Base-by-base conservation (phyloP, 202 grass and related monocot species). In the Zizania palustris region DNA sequence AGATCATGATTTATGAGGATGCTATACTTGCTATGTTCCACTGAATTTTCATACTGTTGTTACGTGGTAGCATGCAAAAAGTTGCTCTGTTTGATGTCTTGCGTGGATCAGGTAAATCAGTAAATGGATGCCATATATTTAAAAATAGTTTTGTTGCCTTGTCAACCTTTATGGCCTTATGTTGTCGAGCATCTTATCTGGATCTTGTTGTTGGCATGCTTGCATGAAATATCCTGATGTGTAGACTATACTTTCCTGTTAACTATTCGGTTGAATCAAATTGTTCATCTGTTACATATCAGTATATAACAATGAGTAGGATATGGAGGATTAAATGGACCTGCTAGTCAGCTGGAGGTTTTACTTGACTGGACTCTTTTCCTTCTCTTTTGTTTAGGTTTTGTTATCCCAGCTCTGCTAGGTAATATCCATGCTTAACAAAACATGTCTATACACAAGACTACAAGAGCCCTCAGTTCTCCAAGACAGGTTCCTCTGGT, bases 191-290 rank as follows among this genome's bases (percentile, higher is more conserved):
- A 46, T 10, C 44, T 39, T 40, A 21, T 39, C 16, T 34, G 50
- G 34, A 2, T 61, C 22, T 79, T 67, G 11, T 79, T 67, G 11
- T 35, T 48, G 50, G 22, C 61, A 59, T 74, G n/a, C 41, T 82
- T 65, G 20, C 21, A 63, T 37, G 7, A 10, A 12, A 4, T 46
- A 35, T 74, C 9, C 58, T 49, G 15, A 15, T 9, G 22, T 18
- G 6, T 12, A 45, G 19, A 28, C 28, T 28, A 28, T 44, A 35
- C 36, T 34, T 33, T 22, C 28, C 28, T 28, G 45, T 45, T 44
- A 40, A 14, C 9, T 22, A 45, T 33, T 7, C 9, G 39, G 8
- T n/a, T n/a, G 35, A 40, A 40, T n/a, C 14, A 63, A 8, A 60
- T 40, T 58, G 3, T 22, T 57, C 59, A 15, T 60, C 19, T 60